Conservation (phyloP, 108 stramenopile genomes). For the Cyclotella cryptica region DNA sequence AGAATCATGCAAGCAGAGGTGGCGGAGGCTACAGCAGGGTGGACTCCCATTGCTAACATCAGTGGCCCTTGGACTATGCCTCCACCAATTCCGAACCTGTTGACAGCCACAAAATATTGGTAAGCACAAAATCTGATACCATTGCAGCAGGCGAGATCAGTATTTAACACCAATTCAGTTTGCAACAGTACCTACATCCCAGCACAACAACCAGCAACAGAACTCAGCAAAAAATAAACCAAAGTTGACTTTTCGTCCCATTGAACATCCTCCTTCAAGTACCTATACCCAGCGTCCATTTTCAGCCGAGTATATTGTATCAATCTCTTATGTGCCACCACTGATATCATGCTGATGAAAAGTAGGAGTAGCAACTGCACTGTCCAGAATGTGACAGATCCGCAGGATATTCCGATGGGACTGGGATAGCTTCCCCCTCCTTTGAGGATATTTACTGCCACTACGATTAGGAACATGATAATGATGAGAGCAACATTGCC, state of each 20-base stretch:
- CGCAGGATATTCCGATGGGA: constrained; percentile 90
- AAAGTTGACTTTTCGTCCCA: constrained; percentile 88
- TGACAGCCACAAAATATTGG: background rate
- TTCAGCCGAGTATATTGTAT: constrained; percentile 60
- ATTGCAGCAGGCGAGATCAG: background rate
- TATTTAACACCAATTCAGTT: background rate
- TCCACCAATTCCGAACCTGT: constrained; percentile 91
- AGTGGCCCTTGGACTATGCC: constrained; percentile 94
- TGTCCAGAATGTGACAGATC: constrained; percentile 77
- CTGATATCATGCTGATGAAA: constrained; percentile 74
- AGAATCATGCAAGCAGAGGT: constrained; percentile 94
- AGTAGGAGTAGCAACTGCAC: constrained; percentile 77
- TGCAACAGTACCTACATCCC: constrained; percentile 86
- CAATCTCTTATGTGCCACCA: constrained; percentile 57
- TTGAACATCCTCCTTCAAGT: constrained; percentile 83
- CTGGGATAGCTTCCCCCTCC: constrained; percentile 78
- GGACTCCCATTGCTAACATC: constrained; percentile 96
- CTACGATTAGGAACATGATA: constrained; percentile 78
- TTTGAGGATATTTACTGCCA: constrained; percentile 82
- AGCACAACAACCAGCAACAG: constrained; percentile 94
- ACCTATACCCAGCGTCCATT: constrained; percentile 51
- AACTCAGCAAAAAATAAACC: constrained; percentile 88
- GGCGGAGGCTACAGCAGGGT: constrained; percentile 91
- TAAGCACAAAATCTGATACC: too few relatives aligned
- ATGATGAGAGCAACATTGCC: constrained; percentile 72